A percentile compares a stretch with the other conserved stretches of the same genome.
Evolutionary conservation across 2,329 filamentous ascomycete genomes (phyloP).

Genomic region (Trichoderma polysporum): DNA sequence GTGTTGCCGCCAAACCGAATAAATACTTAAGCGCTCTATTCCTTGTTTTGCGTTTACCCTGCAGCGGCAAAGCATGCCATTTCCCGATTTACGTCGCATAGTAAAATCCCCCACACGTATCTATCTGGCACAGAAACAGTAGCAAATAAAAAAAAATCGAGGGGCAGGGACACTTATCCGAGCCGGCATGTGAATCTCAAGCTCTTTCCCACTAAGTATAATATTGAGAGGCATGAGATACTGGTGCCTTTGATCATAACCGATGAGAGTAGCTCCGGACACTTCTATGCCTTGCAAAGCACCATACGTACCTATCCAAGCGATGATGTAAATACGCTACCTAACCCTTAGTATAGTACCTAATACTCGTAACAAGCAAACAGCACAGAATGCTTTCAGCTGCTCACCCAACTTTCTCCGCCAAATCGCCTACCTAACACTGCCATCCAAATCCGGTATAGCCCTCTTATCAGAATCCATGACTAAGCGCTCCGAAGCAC

Average conservation of each 20-base stretch:
- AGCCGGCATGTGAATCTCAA: neutral
- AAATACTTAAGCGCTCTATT: neutral
- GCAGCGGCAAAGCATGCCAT: neutral
- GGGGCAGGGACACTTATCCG: neutral
- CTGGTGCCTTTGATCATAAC: neutral
- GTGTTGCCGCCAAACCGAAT: neutral
- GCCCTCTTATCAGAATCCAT: neutral
- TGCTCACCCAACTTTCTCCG: neutral
- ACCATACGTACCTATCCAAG: too few relatives aligned
- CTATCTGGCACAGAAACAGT: neutral
- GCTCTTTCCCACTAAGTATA: too few relatives aligned
- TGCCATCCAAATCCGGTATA: neutral
- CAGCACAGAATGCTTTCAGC: neutral
- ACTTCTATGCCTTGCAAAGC: too few relatives aligned
- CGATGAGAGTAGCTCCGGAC: neutral
- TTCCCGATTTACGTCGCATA: neutral
- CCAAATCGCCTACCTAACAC: neutral
- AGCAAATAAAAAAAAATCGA: neutral
- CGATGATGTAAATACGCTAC: too few relatives aligned
- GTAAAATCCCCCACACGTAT: neutral
- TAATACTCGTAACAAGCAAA: neutral
- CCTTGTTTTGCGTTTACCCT: neutral
- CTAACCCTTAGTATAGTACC: too few relatives aligned
- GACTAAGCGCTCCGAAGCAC: slow-evolving; percentile 1
- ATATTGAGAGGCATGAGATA: neutral